Base-by-base conservation (phyloP, 1,284 basidiomycete species). In the Leccinum fallax region DNA sequence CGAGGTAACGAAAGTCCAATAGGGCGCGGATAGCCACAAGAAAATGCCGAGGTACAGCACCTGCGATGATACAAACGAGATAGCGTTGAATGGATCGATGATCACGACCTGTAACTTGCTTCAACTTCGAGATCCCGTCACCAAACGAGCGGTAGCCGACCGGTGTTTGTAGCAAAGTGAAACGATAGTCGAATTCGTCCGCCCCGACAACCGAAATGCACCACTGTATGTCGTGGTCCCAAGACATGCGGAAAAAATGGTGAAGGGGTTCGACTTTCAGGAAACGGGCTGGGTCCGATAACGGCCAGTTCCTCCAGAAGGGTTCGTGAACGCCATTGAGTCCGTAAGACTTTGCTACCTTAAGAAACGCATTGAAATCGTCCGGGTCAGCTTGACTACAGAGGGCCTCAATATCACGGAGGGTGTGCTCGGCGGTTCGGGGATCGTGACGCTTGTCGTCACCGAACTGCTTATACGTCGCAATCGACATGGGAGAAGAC, bases 211-310 rank as follows among this genome's bases (percentile, higher is more conserved):
- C 51, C 4, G 5, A 10, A 32, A 53, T 21, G 10, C 57, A 53
- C 38, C 57, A 58, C 16, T 53, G 51, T 11, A 53, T 43, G n/a
- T 58, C 57, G 32, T 58, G 51, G 30, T 58, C 36, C 51, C 36
- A 58, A 15, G 43, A 6, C 24, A 58, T 40, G 5, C 5, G 6
- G 28, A 53, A 38, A 28, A 58, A 58, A n/a, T 58, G 51, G 34
- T 58, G 51, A 7, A 58, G 51, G 4, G 51, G 9, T 24, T 49
- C 46, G 11, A 49, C 21, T 13, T 49, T 49, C 21, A 49, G 24
- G 46, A 49, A 49, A 6, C 11, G 21, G 21, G 46, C 46, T 49
- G 46, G 46, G 19, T 49, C 46, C 11, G 21, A 53, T 24, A 53
- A 32, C 2, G 53, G 43, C 53, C 59, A 60, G 34, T 51, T 11